A percentile compares a stretch with the other conserved stretches of the same genome.
phyloP scores from a whole-genome alignment of 179 eudicot genomes.

The Pouteria campechiana region DNA sequence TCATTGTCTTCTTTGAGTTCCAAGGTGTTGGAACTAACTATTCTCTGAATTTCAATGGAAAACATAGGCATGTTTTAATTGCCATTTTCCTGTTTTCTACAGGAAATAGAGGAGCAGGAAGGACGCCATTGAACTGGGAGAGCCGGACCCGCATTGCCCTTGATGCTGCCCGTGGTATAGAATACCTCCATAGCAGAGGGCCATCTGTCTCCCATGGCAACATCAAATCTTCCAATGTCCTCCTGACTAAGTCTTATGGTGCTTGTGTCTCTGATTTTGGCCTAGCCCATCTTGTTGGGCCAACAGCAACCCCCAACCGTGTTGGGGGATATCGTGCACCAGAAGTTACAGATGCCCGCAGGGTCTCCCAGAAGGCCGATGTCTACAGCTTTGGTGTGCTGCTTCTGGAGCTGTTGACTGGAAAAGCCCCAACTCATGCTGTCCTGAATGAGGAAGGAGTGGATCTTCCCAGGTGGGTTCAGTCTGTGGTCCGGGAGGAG shows the following conservation, averaged over 20 bases:
- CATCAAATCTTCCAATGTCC: slow-evolving; percentile 65
- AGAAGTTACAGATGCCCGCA: slow-evolving; percentile 59
- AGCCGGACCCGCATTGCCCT: slow-evolving; percentile 50
- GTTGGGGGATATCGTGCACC: slow-evolving; percentile 75
- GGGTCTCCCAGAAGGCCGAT: slow-evolving; percentile 64
- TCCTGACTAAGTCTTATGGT: slow-evolving; percentile 50
- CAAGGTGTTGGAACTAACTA: too few species aligned
- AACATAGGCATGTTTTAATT: background rate
- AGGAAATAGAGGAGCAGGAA: slow-evolving; percentile 67
- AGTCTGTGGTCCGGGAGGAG: slow-evolving; percentile 64
- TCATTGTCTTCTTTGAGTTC: too few species aligned
- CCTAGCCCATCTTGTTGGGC: slow-evolving; percentile 49
- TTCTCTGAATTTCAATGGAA: background rate
- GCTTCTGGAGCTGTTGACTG: slow-evolving; percentile 63
- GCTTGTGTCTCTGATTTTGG: slow-evolving; percentile 71
- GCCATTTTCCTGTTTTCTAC: background rate
- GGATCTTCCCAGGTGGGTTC: slow-evolving; percentile 85
- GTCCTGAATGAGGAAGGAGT: slow-evolving; percentile 66
- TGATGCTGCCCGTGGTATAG: slow-evolving; percentile 61
- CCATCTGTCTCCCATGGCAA: slow-evolving; percentile 58
- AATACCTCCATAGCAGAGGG: slow-evolving; percentile 49
- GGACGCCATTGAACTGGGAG: slow-evolving; percentile 83
- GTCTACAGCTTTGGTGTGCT: slow-evolving; percentile 70
- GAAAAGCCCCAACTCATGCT: slow-evolving; percentile 57
- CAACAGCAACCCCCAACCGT: slow-evolving; percentile 38